Base-by-base conservation (phyloP, 2,329 filamentous ascomycete genomes). In the Nemania bipapillata region DNA sequence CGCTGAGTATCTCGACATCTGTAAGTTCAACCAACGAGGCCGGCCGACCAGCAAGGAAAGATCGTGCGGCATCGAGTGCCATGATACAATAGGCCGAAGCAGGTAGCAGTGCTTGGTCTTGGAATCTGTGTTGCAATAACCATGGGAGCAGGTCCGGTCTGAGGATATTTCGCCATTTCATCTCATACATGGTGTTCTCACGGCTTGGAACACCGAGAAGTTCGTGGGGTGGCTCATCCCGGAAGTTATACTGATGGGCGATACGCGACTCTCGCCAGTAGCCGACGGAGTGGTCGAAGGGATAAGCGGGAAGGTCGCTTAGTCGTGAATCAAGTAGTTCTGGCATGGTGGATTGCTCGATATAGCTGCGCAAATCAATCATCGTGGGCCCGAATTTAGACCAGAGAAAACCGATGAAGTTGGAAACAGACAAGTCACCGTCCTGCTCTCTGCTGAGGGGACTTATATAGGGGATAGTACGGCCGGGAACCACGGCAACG, bases 41-140 rank as follows among this genome's bases (percentile, higher is more conserved):
- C 2, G 71, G 50, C 20, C 62, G 70, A 1, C 65, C 73, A 5
- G 65, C 54, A 1, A 78, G 67, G 17, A 79, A 70, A 0, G 68
- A 72, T 2, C 72, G 76, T 1, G 81, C 80, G 2, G 83, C 83
- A 54, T 85, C 84, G 7, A 84, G 70, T 1, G 82, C 83, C 81
- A 85, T 85, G 53, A 81, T 67, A 40, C 82, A 80, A 70, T 85
- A 86, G 0, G 80, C 84, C 1, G 84, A 84, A 2, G 81, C 83
- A 1, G 84, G 84, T 8, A 86, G 75, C 17, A 86, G 74, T 3
- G 80, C 78, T 59, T 83, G 80, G 1, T 80, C 80, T 66, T 84
- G 82, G 37, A 85, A 83, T 7, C 72, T 72, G 70, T 85, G 83
- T 22, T 79, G 78, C 35, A 76, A 65, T 1, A 80, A 70, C 83